Evolutionary conservation across 768 basidiomycete genomes (phyloP), one percentile per base, ranked within the genome.

Genomic region (Hygrophorus russula): DNA sequence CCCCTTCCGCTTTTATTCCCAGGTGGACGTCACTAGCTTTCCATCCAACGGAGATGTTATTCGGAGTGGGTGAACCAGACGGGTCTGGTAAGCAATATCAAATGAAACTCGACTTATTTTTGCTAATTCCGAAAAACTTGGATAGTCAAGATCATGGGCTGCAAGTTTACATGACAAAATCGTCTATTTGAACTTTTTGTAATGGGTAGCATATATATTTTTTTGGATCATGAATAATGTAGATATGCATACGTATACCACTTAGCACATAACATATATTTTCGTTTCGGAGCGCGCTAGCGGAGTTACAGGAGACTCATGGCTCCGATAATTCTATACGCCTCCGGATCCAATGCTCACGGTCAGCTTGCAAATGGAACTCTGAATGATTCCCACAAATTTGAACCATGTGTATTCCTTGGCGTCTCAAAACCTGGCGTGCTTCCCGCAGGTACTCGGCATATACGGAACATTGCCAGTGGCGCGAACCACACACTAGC

Each of bases 1-100:
- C 69, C 32, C 73, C 76, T 5, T 78, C 76, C 18, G 64, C 74
- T 7, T 81, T 69, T 54, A 78, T 80, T 44, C 77, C 78, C 34
- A 66, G 78, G 48, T 65, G 62, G 45, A 79, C 75, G 35, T 79
- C 82, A 24, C 62, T 90, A 39, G 67, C 71, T 1, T 92, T 91
- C 70, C 89, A 92, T 56, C 88, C 89, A 10, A 70, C 76, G 48
- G 85, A 92, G 59, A 90, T 91, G 89, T 58, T 91, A 49, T 84
- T 78, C 52, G 83, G 76, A 13, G 57, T 80, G 12, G 86, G 86
- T 7, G 73, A 74, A 35, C 72, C 80, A 39, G 86, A 90, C 57
- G 86, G 87, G 12, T 69, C 64, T 46, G 68, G 75, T 76, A 53
- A 47, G 70, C 50, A 24, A 6, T 41, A 15, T 45, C 18, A 24